A percentile compares a stretch with the other conserved stretches of the same genome.
Evolutionary conservation across 192 early-diverging fungal species (phyloP).

Genomic region (Spinellus fusiger): DNA sequence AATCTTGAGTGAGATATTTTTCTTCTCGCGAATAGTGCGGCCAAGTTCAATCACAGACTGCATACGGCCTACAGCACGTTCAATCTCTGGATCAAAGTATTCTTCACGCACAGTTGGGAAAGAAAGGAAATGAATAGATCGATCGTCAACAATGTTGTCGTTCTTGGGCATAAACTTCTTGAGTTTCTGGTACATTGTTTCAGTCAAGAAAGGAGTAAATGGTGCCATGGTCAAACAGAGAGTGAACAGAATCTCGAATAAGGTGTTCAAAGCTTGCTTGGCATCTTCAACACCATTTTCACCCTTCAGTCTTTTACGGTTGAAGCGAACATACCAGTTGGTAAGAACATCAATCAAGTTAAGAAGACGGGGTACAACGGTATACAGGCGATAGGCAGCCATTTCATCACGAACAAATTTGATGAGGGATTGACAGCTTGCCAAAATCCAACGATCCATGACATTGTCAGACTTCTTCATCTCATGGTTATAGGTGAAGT

Average conservation of each 20-base stretch:
- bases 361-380: slow-evolving; percentile 90
- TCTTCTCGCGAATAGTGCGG: slow-evolving; percentile 84
- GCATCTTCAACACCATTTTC: slow-evolving; percentile 87
- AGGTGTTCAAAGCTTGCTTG: slow-evolving; percentile 79
- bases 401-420: slow-evolving; percentile 92
- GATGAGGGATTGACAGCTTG: slow-evolving; percentile 90
- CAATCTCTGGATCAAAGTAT: slow-evolving; percentile 95
- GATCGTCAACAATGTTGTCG: slow-evolving; percentile 58
- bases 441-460: slow-evolving; percentile 98
- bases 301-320: slow-evolving; percentile 95
- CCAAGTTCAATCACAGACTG: slow-evolving; percentile 96
- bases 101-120: slow-evolving; percentile 91
- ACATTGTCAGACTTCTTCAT: slow-evolving; percentile 74
- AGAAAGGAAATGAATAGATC: slow-evolving; percentile 89
- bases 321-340: slow-evolving; percentile 99
- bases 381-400: slow-evolving; percentile 94
- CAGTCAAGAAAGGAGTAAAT: slow-evolving; percentile 95
- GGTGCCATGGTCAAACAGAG: slow-evolving; percentile 89
- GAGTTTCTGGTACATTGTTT: slow-evolving; percentile 96
- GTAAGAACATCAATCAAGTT: slow-evolving; percentile 89
- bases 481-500: slow-evolving; percentile 77
- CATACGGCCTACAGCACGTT: slow-evolving; percentile 92
- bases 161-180: slow-evolving; percentile 63
- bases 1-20: slow-evolving; percentile 89
- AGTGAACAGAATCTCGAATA: slow-evolving; percentile 94